phyloP scores from a whole-genome alignment of 768 basidiomycete species.

The Termitomyces sp. region DNA sequence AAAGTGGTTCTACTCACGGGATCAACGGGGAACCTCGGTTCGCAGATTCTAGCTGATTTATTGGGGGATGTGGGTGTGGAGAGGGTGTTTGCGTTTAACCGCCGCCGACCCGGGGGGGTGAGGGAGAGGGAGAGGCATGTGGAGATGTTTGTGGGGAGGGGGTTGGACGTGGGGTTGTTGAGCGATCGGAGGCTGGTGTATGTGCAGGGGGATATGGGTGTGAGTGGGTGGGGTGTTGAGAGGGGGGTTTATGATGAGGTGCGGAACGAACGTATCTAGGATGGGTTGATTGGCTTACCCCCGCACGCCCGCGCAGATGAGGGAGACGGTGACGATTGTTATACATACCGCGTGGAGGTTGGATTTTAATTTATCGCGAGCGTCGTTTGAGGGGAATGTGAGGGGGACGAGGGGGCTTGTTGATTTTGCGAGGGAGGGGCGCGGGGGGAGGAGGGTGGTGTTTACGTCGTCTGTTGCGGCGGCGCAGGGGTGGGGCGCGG shows the following conservation, averaged over 20 bases:
- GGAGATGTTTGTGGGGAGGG: slow-evolving; percentile 26
- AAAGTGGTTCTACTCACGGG: slow-evolving; percentile 16
- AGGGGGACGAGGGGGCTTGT: slow-evolving; percentile 43
- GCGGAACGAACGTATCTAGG: too few species aligned
- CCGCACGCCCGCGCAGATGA: too few species aligned
- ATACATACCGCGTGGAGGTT: slow-evolving; percentile 44
- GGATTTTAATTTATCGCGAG: slow-evolving; percentile 43
- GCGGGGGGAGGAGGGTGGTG: slow-evolving; percentile 26
- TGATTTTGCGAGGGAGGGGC: slow-evolving; percentile 30
- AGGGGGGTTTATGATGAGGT: too few species aligned
- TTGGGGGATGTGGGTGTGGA: slow-evolving; percentile 11
- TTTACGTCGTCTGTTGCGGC: slow-evolving; percentile 40
- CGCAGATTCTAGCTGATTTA: slow-evolving; percentile 14
- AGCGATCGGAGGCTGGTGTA: slow-evolving; percentile 27
- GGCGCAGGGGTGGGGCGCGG: slow-evolving; percentile 27
- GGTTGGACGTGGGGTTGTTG: slow-evolving; percentile 23
- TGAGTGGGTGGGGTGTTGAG: too few species aligned
- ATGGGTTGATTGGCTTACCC: too few species aligned
- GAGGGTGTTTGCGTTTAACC: slow-evolving; percentile 16
- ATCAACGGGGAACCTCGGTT: slow-evolving; percentile 19
- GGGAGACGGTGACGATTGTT: slow-evolving; percentile 27
- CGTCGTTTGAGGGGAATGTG: slow-evolving; percentile 49
- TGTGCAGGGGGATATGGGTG: slow-evolving; percentile 30
- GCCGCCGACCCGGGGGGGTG: too few species aligned
- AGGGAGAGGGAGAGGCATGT: too few species aligned